Conservation (phyloP, 2,329 filamentous ascomycete genomes). For the Arthroderma sp. region DNA sequence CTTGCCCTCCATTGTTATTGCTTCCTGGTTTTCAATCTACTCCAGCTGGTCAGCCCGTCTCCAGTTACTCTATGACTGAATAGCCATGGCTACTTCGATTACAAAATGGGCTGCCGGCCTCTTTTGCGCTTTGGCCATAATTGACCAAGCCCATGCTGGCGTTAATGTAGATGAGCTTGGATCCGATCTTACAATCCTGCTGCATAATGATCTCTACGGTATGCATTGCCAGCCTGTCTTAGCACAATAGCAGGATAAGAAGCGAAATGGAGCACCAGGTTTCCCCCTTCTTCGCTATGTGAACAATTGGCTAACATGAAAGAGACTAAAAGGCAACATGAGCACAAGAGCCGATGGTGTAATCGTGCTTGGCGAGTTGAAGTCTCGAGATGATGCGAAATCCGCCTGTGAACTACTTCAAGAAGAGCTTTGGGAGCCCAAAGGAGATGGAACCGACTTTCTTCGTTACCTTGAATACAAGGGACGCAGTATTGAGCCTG, state of each 20-base stretch:
- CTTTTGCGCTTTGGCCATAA: not conserved
- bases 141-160: not conserved
- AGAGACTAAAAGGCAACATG: constrained; percentile 31
- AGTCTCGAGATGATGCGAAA: not conserved
- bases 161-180: not conserved
- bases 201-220: not conserved
- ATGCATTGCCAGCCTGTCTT: too few relatives aligned
- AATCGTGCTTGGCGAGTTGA: not conserved
- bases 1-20: too few relatives aligned
- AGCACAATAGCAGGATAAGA: not conserved
- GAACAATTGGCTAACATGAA: constrained; percentile 36
- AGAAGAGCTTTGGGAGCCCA: not conserved
- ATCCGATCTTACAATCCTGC: not conserved
- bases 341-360: not conserved
- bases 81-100: not conserved
- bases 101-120: not conserved
- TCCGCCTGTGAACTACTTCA: not conserved
- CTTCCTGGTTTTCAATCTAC: too few relatives aligned
- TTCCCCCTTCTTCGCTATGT: constrained; percentile 38
- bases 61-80: too few relatives aligned
- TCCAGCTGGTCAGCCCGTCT: too few relatives aligned
- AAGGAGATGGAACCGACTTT: not conserved
- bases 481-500: not conserved
- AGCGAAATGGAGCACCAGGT: constrained; percentile 13
- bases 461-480: not conserved